Base-by-base conservation (phyloP, 2,329 filamentous ascomycete species). In the Fonsecaea nubica region DNA sequence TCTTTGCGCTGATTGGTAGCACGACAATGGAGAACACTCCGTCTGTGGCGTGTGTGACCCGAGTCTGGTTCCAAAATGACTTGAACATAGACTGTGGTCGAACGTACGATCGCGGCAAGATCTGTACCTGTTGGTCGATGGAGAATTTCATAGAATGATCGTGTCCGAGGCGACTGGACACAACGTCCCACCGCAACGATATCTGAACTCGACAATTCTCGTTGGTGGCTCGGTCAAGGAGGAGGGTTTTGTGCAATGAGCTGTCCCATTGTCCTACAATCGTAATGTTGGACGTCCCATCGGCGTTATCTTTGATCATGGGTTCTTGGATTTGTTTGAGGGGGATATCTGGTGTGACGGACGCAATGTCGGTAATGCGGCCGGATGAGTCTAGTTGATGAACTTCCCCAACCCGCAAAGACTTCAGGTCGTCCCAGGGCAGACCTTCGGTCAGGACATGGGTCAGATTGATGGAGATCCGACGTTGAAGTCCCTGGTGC, bases 211-310 rank as follows among this genome's bases (percentile, higher is more conserved):
- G 90, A 77, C 95, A 93, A 76, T 93, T 95, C 66, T 97, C 93
- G n/a, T 92, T 87, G 1, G 95, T 98, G 1, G 92, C 90, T 32
- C 94, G 89, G 78, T 99, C 93, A n/a, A 99, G 87, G 13, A 98
- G 84, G n/a, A 96, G 83, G 5, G 95, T 97, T 69, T 89, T 89
- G 78, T 99, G 95, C 71, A 95, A 84, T 74, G 93, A 96, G 0
- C 94, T 97, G 76, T 99, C 95, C 95, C 95, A 99, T 75, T 98
- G 93, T 0, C 91, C 93, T n/a, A 90, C 86, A 52, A 98, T 84
- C 1, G 90, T 93, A 42, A 97, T 89, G 76, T 90, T 93, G 40
- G 89, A 90, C 0, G 93, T 97, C 42, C 95, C 95, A 76, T 98
- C 96, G 30, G 92, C 88, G 75, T 97, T 96, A 65, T 91, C 89